Conservation (phyloP, 2,329 filamentous ascomycete genomes). For the Colletotrichum sansevieriae region DNA sequence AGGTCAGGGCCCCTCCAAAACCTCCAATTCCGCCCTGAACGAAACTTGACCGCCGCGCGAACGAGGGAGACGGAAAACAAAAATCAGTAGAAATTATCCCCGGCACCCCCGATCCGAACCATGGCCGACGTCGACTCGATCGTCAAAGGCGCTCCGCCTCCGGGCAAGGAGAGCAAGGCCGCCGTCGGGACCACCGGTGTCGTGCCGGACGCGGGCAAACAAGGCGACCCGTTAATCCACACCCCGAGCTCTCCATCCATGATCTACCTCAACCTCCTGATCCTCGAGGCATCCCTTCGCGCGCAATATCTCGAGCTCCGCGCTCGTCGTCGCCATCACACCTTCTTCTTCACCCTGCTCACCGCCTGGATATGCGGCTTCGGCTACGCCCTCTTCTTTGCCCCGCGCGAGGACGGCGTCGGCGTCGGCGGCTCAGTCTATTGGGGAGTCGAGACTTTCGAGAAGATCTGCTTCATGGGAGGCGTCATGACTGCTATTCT, state of each 20-base stretch:
- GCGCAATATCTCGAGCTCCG: constrained; percentile 93
- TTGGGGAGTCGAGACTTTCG: constrained; percentile 91
- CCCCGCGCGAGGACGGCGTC: constrained; percentile 93
- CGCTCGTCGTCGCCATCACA: constrained; percentile 89
- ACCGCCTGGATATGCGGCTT: constrained; percentile 86
- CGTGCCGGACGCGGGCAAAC: constrained; percentile 58
- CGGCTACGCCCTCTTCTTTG: constrained; percentile 90
- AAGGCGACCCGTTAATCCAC: constrained; percentile 79
- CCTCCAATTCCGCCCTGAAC: constrained; percentile 21
- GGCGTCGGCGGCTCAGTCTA: constrained; percentile 95
- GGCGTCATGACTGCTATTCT: constrained; percentile 88
- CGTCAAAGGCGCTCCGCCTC: constrained; percentile 87
- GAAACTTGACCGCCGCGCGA: constrained; percentile 23
- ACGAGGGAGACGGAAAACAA: not conserved
- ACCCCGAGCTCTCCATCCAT: constrained; percentile 93
- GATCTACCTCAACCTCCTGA: constrained; percentile 97
- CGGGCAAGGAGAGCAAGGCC: constrained; percentile 62
- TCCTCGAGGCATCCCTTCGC: constrained; percentile 93
- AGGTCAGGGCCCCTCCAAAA: constrained; percentile 33
- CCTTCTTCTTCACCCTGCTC: constrained; percentile 88
- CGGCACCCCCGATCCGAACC: constrained; percentile 34
- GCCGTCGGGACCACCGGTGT: constrained; percentile 56
- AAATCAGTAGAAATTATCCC: not conserved
- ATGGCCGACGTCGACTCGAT: constrained; percentile 86
- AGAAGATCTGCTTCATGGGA: constrained; percentile 92